A percentile compares a stretch with the other conserved stretches of the same genome.
These are phyloP conservation scores for Aspergillus coremiiformis DNA, from an alignment of 495 filamentous ascomycete species.

Conservation along the genomic window DNA sequence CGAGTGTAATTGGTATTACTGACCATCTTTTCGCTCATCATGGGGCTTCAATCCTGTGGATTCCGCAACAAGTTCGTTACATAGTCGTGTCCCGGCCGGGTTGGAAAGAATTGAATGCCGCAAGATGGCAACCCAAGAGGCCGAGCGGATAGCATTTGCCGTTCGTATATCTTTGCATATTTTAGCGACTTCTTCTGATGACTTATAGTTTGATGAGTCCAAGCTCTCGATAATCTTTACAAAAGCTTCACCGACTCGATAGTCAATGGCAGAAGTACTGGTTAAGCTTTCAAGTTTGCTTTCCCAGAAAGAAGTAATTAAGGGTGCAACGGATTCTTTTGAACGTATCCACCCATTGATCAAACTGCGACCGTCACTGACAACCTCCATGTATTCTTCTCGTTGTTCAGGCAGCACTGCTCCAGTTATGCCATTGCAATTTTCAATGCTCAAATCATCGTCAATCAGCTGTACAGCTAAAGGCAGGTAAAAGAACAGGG, in stretches of 20 bases:
- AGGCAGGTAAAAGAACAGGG: conserved; percentile 42
- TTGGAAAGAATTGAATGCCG: conserved; percentile 30
- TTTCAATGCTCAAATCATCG: conserved; percentile 54
- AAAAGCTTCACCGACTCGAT: conserved; percentile 36
- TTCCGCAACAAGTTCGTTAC: conserved; percentile 54
- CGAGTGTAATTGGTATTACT: conserved; percentile 7
- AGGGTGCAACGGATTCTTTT: conserved; percentile 19
- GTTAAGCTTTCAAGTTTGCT: conserved; percentile 25
- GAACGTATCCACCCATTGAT: conserved; percentile 42
- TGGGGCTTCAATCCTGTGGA: conserved; percentile 46
- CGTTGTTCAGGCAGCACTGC: conserved; percentile 41
- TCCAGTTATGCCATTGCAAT: conserved; percentile 50
- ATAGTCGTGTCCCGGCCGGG: conserved; percentile 37
- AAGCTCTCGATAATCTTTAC: conserved; percentile 31
- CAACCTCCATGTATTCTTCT: conserved; percentile 53
- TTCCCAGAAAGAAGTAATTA: conserved; percentile 32
- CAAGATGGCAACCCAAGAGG: conserved; percentile 33
- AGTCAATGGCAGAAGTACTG: conserved; percentile 27
- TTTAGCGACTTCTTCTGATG: conserved; percentile 26
- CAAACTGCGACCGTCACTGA: conserved; percentile 48
- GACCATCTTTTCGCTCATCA: conserved; percentile 34
- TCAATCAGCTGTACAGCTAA: conserved; percentile 51
- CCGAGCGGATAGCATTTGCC: conserved; percentile 34
- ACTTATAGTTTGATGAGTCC: conserved; percentile 21
- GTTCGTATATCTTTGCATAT: conserved; percentile 32